phyloP scores from a whole-genome alignment of 2,329 filamentous ascomycete species.

The Phoma herbarum region DNA sequence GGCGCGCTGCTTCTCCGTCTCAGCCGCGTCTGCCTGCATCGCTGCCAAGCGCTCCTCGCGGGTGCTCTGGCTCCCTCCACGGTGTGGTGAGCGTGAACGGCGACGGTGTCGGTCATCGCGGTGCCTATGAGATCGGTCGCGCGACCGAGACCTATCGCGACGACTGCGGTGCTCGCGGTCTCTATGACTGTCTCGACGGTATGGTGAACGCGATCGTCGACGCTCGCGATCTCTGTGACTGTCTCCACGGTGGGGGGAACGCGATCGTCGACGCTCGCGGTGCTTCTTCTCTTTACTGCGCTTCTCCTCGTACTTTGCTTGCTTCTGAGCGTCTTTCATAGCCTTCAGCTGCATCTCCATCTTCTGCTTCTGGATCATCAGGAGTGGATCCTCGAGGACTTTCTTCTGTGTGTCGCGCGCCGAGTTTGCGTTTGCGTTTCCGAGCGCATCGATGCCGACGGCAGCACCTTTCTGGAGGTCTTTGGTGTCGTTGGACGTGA shows the following conservation, averaged over 20 bases:
- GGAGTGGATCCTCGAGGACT: slow-evolving; percentile 86
- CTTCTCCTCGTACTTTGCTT: slow-evolving; percentile 50
- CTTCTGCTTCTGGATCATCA: slow-evolving; percentile 93
- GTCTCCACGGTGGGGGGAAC: not conserved
- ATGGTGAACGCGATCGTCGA: not conserved
- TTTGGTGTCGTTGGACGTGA: slow-evolving; percentile 78
- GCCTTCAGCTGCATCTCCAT: slow-evolving; percentile 66
- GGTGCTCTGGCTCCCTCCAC: slow-evolving; percentile 29
- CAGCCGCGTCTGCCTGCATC: slow-evolving; percentile 48
- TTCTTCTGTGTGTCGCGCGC: slow-evolving; percentile 84
- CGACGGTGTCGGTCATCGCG: not conserved
- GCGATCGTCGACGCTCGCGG: slow-evolving; percentile 1
- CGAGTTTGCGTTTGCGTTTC: slow-evolving; percentile 70
- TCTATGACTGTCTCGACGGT: not conserved
- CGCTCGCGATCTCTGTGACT: slow-evolving; percentile 13
- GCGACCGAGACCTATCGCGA: not conserved
- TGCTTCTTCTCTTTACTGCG: slow-evolving; percentile 47
- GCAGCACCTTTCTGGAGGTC: slow-evolving; percentile 71
- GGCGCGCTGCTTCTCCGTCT: slow-evolving; percentile 44
- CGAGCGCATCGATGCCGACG: slow-evolving; percentile 59
- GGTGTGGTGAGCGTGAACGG: slow-evolving; percentile 38
- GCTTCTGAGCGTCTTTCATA: slow-evolving; percentile 62
- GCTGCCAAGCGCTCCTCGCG: slow-evolving; percentile 40
- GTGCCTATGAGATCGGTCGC: not conserved
- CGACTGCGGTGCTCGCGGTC: not conserved